Percentiles rank a stretch among this genome's conserved stretches.
phyloP scores from a whole-genome alignment of 768 basidiomycete species.

The Mycena floridula region DNA sequence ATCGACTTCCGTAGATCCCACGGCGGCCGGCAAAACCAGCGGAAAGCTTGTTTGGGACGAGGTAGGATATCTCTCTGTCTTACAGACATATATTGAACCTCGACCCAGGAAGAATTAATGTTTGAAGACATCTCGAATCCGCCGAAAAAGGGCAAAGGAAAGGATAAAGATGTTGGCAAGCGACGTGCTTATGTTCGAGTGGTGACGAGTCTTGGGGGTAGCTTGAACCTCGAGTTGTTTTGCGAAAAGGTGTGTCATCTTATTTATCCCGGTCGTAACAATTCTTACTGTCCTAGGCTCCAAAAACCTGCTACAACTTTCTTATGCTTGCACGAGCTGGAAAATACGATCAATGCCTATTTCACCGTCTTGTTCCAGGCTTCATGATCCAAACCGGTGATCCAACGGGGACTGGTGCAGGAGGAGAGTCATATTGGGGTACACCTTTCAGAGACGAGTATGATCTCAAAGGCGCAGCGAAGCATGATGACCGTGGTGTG shows the following conservation, averaged over 20 bases:
- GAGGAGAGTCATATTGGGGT: constrained; percentile 92
- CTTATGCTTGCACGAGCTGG: constrained; percentile 86
- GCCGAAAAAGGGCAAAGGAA: constrained; percentile 78
- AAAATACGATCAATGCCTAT: constrained; percentile 85
- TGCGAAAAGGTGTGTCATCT: constrained; percentile 68
- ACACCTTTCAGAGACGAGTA: constrained; percentile 95
- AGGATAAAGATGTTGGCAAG: constrained; percentile 90
- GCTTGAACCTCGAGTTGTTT: constrained; percentile 76
- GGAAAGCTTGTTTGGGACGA: constrained; percentile 95
- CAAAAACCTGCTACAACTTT: constrained; percentile 98
- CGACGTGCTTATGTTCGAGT: constrained; percentile 94
- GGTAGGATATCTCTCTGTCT: constrained; percentile 26
- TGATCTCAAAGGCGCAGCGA: constrained; percentile 81
- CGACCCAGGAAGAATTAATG: constrained; percentile 85
- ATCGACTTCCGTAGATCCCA: constrained; percentile 83
- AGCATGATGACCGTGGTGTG: constrained; percentile 78
- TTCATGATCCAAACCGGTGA: constrained; percentile 99
- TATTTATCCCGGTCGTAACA: constrained; percentile 1
- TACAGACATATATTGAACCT: background rate
- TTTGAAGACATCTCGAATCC: constrained; percentile 87
- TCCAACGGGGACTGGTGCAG: constrained; percentile 91
- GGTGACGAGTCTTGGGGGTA: constrained; percentile 86
- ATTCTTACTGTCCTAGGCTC: constrained; percentile 50
- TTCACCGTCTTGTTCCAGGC: constrained; percentile 89
- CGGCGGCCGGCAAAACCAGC: constrained; percentile 41